Evolutionary conservation across 768 basidiomycete species (phyloP), one percentile per base, ranked within the genome.

Genomic region (Chalciporus pseudorubinellus): DNA sequence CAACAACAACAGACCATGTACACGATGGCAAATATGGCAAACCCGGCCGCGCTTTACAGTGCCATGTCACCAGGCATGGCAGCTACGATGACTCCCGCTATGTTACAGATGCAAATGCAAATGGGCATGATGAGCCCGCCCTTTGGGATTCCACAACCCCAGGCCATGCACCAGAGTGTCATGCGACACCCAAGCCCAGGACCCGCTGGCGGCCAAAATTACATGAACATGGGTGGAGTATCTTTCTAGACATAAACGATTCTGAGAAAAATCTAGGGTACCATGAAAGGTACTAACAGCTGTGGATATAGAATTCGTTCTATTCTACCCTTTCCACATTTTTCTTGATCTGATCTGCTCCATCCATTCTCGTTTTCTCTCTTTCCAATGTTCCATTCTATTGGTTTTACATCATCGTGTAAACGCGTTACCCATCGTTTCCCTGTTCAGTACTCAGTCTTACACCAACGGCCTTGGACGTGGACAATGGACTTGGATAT

Each of bases 121-220:
- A 75, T 77, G 72, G 72, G 72, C 43, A 71, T 72, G 64, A 76
- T 76, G 72, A 72, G 67, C 20, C 59, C 72, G 14, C 77, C 81
- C 47, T 83, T 79, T 60, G 77, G 75, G 21, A 78, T 76, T 42
- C 71, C 74, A 14, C 79, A 83, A 57, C 76, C 80, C 34, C 85
- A 87, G 55, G 81, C 87, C n/a, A 89, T 91, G 83, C 88, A 89
- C 48, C 84, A 85, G 62, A 89, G 87, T 57, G 86, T 91, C 50
- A 85, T 92, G 87, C 81, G 89, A 52, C 86, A 92, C 67, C 80
- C 87, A 12, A 88, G 81, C 64, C 86, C 88, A 13, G 78, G 74
- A 13, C 84, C 83, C 11, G 63, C 74, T 46, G 71, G 67, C 16
- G 69, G 68, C 48, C 77, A 76, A 54, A 73, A 69, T 20, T 79